Conservation (phyloP, 768 basidiomycete genomes). For the Boletus huronensis region DNA sequence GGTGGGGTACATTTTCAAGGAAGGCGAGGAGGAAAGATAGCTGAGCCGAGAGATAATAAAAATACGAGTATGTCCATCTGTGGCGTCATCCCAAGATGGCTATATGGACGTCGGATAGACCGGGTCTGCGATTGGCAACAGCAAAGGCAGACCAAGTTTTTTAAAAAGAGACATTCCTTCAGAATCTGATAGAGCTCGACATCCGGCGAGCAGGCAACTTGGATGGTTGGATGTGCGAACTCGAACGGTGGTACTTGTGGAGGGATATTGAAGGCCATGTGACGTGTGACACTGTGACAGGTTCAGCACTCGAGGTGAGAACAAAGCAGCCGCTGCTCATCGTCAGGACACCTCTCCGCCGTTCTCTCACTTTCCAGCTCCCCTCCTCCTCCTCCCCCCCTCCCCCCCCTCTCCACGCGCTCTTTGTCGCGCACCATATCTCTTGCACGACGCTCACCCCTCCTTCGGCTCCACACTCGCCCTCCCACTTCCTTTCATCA, state of each 20-base stretch:
- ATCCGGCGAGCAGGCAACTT: not conserved
- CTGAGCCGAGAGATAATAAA: slow-evolving; percentile 8
- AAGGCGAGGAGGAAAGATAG: not conserved
- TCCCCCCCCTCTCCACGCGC: too few relatives aligned
- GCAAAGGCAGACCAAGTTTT: not conserved
- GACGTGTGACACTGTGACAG: slow-evolving; percentile 23
- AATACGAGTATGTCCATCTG: slow-evolving; percentile 7
- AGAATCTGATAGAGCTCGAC: not conserved
- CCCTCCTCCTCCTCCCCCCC: not conserved
- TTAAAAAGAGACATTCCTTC: too few relatives aligned
- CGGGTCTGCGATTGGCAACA: not conserved
- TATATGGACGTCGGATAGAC: slow-evolving; percentile 8
- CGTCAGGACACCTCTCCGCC: slow-evolving; percentile 10
- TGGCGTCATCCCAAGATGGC: slow-evolving; percentile 18
- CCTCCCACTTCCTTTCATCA: slow-evolving; percentile 21
- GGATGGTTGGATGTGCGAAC: not conserved
- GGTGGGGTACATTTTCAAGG: not conserved
- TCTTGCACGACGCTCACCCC: not conserved
- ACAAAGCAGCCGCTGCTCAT: slow-evolving; percentile 20
- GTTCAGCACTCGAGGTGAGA: slow-evolving; percentile 18
- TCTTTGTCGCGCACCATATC: not conserved
- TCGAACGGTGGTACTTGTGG: not conserved
- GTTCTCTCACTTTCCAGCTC: slow-evolving; percentile 5
- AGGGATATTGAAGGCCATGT: not conserved
- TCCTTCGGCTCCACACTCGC: not conserved